These are phyloP conservation scores for Rickenella mellea DNA, from an alignment of 768 basidiomycete species.

Conservation along the genomic window DNA sequence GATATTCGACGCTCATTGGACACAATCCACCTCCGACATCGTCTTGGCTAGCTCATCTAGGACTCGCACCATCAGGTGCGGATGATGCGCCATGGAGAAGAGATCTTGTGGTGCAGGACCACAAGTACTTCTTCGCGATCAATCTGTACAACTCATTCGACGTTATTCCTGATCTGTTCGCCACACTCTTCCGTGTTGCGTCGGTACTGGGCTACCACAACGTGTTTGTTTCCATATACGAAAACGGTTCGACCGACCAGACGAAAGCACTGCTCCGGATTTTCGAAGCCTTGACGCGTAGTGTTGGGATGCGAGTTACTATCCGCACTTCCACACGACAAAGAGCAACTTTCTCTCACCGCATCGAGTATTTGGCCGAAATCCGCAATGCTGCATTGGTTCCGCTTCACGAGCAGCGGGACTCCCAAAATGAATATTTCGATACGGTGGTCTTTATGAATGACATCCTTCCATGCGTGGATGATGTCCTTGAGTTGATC, in stretches of 20 bases:
- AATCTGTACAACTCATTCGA: slow-evolving; percentile 99
- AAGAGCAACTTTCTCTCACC: slow-evolving; percentile 94
- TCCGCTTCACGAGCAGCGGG: slow-evolving; percentile 88
- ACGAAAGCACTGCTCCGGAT: slow-evolving; percentile 94
- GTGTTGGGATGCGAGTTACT: slow-evolving; percentile 85
- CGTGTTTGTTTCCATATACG: slow-evolving; percentile 97
- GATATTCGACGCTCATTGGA: slow-evolving; percentile 79
- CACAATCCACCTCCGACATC: slow-evolving; percentile 49
- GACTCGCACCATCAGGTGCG: slow-evolving; percentile 30
- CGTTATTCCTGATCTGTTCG: slow-evolving; percentile 93
- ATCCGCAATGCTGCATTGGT: slow-evolving; percentile 98
- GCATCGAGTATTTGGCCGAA: slow-evolving; percentile 99
- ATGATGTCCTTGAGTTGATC: slow-evolving; percentile 95
- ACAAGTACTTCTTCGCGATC: slow-evolving; percentile 99
- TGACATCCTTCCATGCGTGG: slow-evolving; percentile 95
- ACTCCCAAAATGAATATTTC: slow-evolving; percentile 87
- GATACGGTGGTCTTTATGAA: slow-evolving; percentile 99
- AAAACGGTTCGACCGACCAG: slow-evolving; percentile 98
- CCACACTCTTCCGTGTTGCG: slow-evolving; percentile 89
- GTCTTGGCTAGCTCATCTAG: slow-evolving; percentile 54
- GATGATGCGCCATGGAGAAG: slow-evolving; percentile 27
- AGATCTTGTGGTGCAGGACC: slow-evolving; percentile 41
- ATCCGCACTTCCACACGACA: slow-evolving; percentile 91
- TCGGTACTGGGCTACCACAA: slow-evolving; percentile 94
- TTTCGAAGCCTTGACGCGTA: slow-evolving; percentile 85